These are phyloP conservation scores for Rubia peregrina DNA, from an alignment of 305 asterid genomes.

Conservation along the genomic window DNA sequence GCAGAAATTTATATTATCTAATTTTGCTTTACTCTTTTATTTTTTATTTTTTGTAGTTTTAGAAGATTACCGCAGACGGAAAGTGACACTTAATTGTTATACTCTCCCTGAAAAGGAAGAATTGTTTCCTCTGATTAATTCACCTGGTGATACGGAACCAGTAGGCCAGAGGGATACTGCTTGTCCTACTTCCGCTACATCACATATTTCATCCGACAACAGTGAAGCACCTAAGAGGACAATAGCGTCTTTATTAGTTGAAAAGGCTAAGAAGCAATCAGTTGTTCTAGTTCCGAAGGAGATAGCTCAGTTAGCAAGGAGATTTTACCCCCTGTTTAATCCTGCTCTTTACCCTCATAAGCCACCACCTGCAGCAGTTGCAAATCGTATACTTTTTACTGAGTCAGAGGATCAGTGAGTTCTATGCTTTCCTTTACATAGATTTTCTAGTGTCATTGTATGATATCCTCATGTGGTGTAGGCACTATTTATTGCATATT, in stretches of 20 bases:
- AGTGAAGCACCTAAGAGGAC: conserved; percentile 52
- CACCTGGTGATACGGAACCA: conserved; percentile 38
- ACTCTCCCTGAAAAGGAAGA: conserved; percentile 51
- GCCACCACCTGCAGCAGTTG: conserved; percentile 78
- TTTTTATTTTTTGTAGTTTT: conserved; percentile 40
- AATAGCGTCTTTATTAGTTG: conserved; percentile 80
- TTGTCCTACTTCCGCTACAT: conserved; percentile 30
- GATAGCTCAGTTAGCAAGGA: conserved; percentile 70
- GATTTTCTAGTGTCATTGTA: not conserved
- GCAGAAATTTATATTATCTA: not conserved
- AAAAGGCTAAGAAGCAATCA: conserved; percentile 68
- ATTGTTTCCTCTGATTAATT: conserved; percentile 56
- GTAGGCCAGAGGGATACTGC: conserved; percentile 31
- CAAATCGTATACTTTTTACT: conserved; percentile 85
- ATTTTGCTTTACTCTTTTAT: not conserved
- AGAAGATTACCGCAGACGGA: conserved; percentile 43
- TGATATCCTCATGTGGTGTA: not conserved
- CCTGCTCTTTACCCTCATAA: conserved; percentile 84
- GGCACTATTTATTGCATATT: not conserved
- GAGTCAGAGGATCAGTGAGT: conserved; percentile 99
- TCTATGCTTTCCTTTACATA: conserved; percentile 38
- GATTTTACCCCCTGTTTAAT: conserved; percentile 80
- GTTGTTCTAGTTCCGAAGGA: conserved; percentile 80
- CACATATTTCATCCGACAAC: conserved; percentile 30
- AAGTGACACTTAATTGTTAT: conserved; percentile 45